Percentiles rank a stretch among this genome's conserved stretches.
These are phyloP conservation scores for sweet orange (Citrus sinensis) DNA, from an alignment of 345 rosid genomes.

Conservation along the genomic window DNA sequence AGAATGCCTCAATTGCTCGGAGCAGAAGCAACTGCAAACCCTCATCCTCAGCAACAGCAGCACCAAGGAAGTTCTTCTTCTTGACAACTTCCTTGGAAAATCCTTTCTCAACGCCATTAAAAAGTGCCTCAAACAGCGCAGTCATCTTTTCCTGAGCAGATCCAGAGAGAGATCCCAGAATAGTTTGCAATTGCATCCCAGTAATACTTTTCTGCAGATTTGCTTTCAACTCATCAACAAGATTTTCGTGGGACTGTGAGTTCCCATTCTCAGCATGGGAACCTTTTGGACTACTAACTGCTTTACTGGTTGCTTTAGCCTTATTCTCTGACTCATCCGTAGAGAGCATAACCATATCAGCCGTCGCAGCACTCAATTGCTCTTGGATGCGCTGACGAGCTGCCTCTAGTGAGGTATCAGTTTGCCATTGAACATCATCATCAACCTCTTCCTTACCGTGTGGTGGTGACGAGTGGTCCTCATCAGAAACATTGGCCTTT, in stretches of 20 bases:
- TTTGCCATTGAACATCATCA: constrained; percentile 63
- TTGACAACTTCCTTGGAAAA: constrained; percentile 43
- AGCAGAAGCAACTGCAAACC: constrained; percentile 45
- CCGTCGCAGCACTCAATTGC: constrained; percentile 59
- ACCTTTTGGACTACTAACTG: constrained; percentile 23
- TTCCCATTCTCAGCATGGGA: constrained; percentile 29
- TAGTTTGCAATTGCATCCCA: constrained; percentile 26
- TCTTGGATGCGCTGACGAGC: constrained; percentile 62
- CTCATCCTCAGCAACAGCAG: constrained; percentile 36
- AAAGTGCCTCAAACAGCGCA: constrained; percentile 42
- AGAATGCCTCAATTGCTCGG: constrained; percentile 44
- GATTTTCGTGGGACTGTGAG: constrained; percentile 21
- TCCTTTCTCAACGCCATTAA: constrained; percentile 47
- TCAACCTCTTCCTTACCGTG: constrained; percentile 44
- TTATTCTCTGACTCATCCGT: constrained; percentile 41
- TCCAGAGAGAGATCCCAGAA: constrained; percentile 25
- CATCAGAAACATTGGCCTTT: constrained; percentile 38
- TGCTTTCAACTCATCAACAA: constrained; percentile 36
- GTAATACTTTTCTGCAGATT: constrained; percentile 30
- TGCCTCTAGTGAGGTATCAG: constrained; percentile 70
- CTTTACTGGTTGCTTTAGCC: constrained; percentile 23
- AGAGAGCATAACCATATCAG: constrained; percentile 72
- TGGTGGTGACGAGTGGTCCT: constrained; percentile 44
- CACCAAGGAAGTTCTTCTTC: constrained; percentile 44
- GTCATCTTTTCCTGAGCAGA: constrained; percentile 47